Base-by-base conservation (phyloP, 2,329 filamentous ascomycete genomes). In the Boeremia lycopersici region DNA sequence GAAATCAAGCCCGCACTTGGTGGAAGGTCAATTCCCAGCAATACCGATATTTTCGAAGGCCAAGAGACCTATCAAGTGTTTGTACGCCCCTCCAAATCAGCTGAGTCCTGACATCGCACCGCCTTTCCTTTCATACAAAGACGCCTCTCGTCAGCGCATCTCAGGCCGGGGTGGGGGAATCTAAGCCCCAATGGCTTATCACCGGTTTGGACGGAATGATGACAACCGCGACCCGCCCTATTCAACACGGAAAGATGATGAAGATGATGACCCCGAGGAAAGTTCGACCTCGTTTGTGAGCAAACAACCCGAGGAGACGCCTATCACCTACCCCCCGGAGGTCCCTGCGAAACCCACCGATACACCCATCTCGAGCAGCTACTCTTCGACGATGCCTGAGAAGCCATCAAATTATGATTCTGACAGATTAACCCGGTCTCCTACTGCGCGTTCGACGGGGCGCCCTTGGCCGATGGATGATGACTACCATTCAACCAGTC, bases 71-170 rank as follows among this genome's bases (percentile, higher is more conserved):
- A 60, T 56, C 62, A 60, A 47, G 40, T 45, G 26, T 29, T 47
- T 36, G 48, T 5, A 28, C 44, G 33, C 30, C 39, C 53, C 50
- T 48, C 57, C 54, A 45, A 45, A 45, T 51, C 42, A 51, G 45
- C 35, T 53, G 49, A 52, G 28, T 52, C 60, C 61, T 63, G 63
- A 61, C 64, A 48, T 49, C 25, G 42, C 36, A 41, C 52, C 49
- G 54, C 46, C 11, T 51, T 25, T 42, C 12, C 57, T 35, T 31
- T 45, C 42, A 48, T 51, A 53, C 36, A 48, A 49, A 41, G 41
- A 48, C 36, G 46, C 55, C 56, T 61, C 51, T 56, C 58, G 59
- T 67, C 62, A 67, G 63, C 63, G 23, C 36, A 48, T 43, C 48
- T 49, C 41, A 50, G 43, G 42, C 49, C 49, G 29, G 8, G 45